Evolutionary conservation across 805 yeast species (phyloP).

Genomic region (Ascoidea asiatica): DNA sequence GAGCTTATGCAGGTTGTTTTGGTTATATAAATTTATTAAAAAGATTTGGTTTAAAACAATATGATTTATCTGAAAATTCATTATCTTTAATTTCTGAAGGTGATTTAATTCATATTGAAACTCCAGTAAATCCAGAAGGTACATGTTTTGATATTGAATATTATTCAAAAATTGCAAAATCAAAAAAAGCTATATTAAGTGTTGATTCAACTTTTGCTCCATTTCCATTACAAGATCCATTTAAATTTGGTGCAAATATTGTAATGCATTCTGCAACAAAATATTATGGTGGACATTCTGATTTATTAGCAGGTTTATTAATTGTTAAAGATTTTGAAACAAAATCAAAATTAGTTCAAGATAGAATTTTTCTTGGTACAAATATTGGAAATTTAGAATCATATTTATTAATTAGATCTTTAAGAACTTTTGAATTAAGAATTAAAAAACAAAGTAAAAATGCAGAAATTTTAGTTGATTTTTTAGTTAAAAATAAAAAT

Average conservation of each 20-base stretch:
- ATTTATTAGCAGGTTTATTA: slow-evolving; percentile 69
- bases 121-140: slow-evolving; percentile 84
- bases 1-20: slow-evolving; percentile 78
- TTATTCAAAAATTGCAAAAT: slow-evolving; percentile 61
- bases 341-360: slow-evolving; percentile 34
- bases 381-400: slow-evolving; percentile 70
- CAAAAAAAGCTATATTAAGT: slow-evolving; percentile 55
- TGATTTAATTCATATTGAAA: slow-evolving; percentile 73
- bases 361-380: slow-evolving; percentile 65
- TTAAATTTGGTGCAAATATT: slow-evolving; percentile 72
- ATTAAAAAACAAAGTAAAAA: slow-evolving; percentile 49
- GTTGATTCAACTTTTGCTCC: slow-evolving; percentile 92
- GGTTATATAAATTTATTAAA: slow-evolving; percentile 52
- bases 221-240: slow-evolving; percentile 76
- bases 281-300: slow-evolving; percentile 94
- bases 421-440: slow-evolving; percentile 70
- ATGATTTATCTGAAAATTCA: slow-evolving; percentile 30
- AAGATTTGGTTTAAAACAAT: slow-evolving; percentile 39
- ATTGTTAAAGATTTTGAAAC: slow-evolving; percentile 43
- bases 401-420: slow-evolving; percentile 59
- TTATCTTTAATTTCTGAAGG: slow-evolving; percentile 38
- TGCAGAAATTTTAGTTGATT: slow-evolving; percentile 49
- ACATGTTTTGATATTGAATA: slow-evolving; percentile 43
- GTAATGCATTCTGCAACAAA: slow-evolving; percentile 92
- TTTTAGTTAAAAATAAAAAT: slow-evolving; percentile 33